Conservation (phyloP, 192 early-diverging fungal species). For the Gigaspora rosea region DNA sequence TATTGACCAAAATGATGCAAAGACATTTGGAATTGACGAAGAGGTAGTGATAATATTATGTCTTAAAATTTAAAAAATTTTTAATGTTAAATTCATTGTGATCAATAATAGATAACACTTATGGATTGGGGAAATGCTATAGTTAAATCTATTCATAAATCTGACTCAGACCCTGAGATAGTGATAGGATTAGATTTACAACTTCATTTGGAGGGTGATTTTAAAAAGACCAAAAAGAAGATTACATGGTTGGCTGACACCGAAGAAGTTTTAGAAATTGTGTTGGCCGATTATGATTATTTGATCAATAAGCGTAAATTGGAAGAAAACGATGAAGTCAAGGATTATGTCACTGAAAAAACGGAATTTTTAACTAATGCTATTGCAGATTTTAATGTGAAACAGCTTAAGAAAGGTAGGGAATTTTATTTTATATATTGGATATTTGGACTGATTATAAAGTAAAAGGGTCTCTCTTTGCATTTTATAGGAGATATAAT, state of each 20-base stretch:
- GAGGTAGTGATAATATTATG: constrained; percentile 56
- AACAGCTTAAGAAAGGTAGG: constrained; percentile 49
- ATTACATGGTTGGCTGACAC: constrained; percentile 88
- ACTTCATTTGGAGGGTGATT: constrained; percentile 91
- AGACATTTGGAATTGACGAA: constrained; percentile 77
- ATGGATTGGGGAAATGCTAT: constrained; percentile 99
- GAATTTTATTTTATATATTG: neutral
- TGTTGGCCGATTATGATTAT: constrained; percentile 93
- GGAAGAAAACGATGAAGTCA: constrained; percentile 86
- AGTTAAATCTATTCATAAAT: constrained; percentile 73
- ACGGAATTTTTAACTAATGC: constrained; percentile 76
- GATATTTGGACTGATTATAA: constrained; percentile 40
- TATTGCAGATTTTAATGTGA: constrained; percentile 73
- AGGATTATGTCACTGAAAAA: constrained; percentile 79
- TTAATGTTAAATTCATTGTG: neutral
- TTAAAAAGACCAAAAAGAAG: constrained; percentile 99
- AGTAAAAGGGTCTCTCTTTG: constrained; percentile 30
- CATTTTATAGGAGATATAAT: constrained; percentile 75
- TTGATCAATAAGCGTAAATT: constrained; percentile 98
- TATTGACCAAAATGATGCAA: constrained; percentile 87
- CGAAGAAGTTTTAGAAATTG: constrained; percentile 61
- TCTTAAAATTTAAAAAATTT: neutral
- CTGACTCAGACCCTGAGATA: constrained; percentile 43
- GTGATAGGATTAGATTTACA: constrained; percentile 67
- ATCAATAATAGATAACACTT: constrained; percentile 68